These are phyloP conservation scores for Aulographum hederae DNA, from an alignment of 2,329 filamentous ascomycete genomes.

Conservation along the genomic window DNA sequence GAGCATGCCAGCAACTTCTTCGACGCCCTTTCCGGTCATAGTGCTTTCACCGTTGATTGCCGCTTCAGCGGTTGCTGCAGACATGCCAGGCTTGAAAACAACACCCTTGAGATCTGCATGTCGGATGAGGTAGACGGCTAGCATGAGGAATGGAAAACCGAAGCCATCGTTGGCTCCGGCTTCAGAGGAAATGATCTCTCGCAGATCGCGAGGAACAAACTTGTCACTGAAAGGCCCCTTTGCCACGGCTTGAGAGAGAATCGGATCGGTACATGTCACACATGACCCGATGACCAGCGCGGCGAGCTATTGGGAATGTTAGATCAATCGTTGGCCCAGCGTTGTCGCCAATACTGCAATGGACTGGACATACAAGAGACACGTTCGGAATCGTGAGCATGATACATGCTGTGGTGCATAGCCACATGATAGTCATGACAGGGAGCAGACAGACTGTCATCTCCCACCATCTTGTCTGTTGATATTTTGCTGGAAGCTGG, in stretches of 20 bases:
- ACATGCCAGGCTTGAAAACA: no score
- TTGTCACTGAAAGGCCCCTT: slow-evolving; percentile 46
- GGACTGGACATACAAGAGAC: slow-evolving; percentile 23
- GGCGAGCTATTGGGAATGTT: no score
- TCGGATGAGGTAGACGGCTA: slow-evolving; percentile 38
- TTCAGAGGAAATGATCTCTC: slow-evolving; percentile 44
- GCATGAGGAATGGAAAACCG: slow-evolving; percentile 41
- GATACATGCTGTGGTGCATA: slow-evolving; percentile 38
- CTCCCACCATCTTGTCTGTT: slow-evolving; percentile 30
- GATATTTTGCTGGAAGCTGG: slow-evolving; percentile 40
- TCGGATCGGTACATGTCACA: slow-evolving; percentile 42
- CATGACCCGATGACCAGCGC: slow-evolving; percentile 41
- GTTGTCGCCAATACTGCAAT: no score
- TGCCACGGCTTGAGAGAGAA: slow-evolving; percentile 43
- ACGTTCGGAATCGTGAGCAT: slow-evolving; percentile 36
- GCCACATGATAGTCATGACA: slow-evolving; percentile 45
- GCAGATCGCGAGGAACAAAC: slow-evolving; percentile 36
- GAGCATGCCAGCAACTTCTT: no score
- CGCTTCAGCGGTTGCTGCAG: no score
- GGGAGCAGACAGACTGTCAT: slow-evolving; percentile 37
- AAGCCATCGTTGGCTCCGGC: slow-evolving; percentile 45
- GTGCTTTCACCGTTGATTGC: slow-evolving; percentile 1
- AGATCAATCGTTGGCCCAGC: no score
- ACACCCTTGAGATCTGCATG: slow-evolving; percentile 25
- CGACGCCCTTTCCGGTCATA: no score